Evolutionary conservation across 345 rosid genomes (phyloP), one percentile per base, ranked within the genome.

Genomic region (Luvunga scandens): DNA sequence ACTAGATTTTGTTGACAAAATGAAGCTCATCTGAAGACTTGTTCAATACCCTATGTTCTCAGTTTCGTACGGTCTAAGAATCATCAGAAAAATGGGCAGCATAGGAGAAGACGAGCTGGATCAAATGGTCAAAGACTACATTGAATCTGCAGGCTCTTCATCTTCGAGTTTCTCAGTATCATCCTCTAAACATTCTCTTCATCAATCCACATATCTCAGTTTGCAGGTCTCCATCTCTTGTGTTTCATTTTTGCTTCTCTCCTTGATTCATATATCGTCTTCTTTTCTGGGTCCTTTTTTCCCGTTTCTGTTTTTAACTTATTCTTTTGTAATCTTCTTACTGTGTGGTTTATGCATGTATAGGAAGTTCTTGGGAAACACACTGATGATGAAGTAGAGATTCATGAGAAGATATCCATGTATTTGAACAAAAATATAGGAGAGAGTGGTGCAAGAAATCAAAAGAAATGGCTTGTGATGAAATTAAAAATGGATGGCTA

Each of bases 91-190:
- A 28, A 87, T 87, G 89, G 88, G 84, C 0, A 86, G 88, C 69
- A 36, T 81, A 14, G 90, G 85, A 25, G 92, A 87, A 24, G 92
- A 87, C 68, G 88, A 84, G 4, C 62, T 84, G 38, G 88, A 42
- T 61, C 86, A 84, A 73, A 85, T 89, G 89, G 86, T 87, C 71
- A 78, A 76, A 33, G 90, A 89, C 75, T 89, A 83, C 71, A 78
- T 81, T 25, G 92, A 89, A 74, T 72, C 83, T 56, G 71, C 84
- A 1, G 70, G 75, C 27, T 77, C 89, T 69, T 27, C 75, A 16
- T 73, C 76, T 63, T 30, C 71, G 22, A 12, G 50, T 45, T 45
- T 28, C 31, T 62, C 72, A 33, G 9, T 28, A 10, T 3, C 38
- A 19, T 39, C 82, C 45, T 65, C 72, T 38, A 69, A 56, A 13